These are phyloP conservation scores for Sophora flavescens DNA, from an alignment of 306 rosid species.

Conservation along the genomic window DNA sequence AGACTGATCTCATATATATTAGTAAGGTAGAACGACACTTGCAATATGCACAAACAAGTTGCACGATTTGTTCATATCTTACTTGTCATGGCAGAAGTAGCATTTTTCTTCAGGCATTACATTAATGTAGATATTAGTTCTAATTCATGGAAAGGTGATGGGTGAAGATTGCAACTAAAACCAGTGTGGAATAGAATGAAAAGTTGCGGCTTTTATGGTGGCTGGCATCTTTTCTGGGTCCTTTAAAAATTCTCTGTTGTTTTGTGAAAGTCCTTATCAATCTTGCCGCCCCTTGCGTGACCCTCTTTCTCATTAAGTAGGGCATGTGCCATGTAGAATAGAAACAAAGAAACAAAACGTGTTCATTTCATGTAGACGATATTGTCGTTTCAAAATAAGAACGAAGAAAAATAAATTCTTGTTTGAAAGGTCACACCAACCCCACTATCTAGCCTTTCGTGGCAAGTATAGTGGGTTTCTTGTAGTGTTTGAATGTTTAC, in stretches of 20 bases:
- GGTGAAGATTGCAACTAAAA: not conserved
- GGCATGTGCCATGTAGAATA: not conserved
- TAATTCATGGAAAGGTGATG: not conserved
- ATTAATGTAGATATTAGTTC: not conserved
- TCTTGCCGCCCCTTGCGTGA: slow-evolving; percentile 46
- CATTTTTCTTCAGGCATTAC: not conserved
- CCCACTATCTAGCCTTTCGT: slow-evolving; percentile 17
- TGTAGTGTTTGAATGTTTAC: not conserved
- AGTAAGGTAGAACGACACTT: too few species aligned
- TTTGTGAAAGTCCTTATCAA: not conserved
- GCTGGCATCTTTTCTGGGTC: not conserved
- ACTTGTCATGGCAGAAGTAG: not conserved
- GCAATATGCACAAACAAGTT: not conserved
- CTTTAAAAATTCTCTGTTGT: not conserved
- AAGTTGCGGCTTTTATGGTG: slow-evolving; percentile 17
- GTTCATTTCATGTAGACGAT: slow-evolving; percentile 74
- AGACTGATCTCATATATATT: too few species aligned
- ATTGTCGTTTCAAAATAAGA: not conserved
- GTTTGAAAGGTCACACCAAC: slow-evolving; percentile 42
- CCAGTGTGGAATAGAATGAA: slow-evolving; percentile 20
- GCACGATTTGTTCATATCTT: not conserved
- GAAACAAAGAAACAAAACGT: slow-evolving; percentile 41
- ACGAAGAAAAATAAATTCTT: not conserved
- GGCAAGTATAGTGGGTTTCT: not conserved
- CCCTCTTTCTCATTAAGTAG: not conserved